Base-by-base conservation (phyloP, 257 asterid genomes). In the Vinca minor region DNA sequence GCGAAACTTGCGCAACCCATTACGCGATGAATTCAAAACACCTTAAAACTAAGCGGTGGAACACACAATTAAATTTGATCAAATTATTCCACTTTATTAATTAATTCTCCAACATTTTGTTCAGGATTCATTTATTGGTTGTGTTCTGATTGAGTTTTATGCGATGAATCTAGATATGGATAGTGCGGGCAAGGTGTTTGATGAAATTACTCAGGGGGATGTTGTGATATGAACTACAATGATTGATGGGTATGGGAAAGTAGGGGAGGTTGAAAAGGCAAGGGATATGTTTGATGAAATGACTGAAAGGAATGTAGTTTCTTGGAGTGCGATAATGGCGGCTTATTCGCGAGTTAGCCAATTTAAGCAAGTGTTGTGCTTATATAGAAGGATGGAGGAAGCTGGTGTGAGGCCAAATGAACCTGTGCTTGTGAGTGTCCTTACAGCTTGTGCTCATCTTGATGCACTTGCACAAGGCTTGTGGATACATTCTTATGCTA, bases 391-490 rank as follows among this genome's bases (percentile, higher is more conserved):
- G 67, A 86, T 89, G 94, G 84, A 77, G 52, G 84, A 73, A 15
- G 57, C 18, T 25, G 79, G 84, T 14, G 68, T 86, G 69, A 71
- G 59, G 44, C 89, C 87, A 26, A 89, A 87, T 56, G 95, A 84
- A 73, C 79, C 94, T 17, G 38, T 84, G 54, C 82, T 86, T 36
- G 95, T 84, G 38, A 89, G 75, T 62, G 83, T 77, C n/a, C 78
- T 89, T 42, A 84, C 95, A 0, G 95, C 94, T 17, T 89, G 96
- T 74, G 94, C 87, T 69, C 84, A 83, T 75, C 84, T 83, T n/a
- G 95, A 95, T 47, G 87, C 91, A 32, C 57, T 83, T 14, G 79
- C 91, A 0, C 91, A 83, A 62, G 95, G 94, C 39, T 10, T 83
- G 57, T 87, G 89, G 89, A 62, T 89, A 47, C 96, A 86, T 74